Base-by-base conservation (phyloP, 2,329 filamentous ascomycete genomes). In the Fusarium gaditjirri region DNA sequence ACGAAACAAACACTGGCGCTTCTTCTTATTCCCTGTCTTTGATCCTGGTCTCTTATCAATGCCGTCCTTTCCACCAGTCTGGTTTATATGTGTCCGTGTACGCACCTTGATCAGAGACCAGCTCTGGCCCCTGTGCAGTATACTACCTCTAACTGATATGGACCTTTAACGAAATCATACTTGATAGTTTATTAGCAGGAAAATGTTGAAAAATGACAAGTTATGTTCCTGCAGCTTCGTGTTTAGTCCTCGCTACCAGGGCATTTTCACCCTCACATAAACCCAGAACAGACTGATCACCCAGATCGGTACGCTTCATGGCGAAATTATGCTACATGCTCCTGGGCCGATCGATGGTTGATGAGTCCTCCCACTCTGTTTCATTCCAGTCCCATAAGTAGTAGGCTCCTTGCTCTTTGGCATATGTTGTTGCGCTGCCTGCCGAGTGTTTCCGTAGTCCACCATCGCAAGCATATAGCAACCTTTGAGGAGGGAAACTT, bases 1-100 rank as follows among this genome's bases (percentile, higher is more conserved):
- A 76, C 74, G 74, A 76, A 76, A 76, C 75, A 76, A 75, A 57
- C 75, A 74, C 74, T 56, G 66, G 75, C 75, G 75, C 75, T 74
- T 76, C 74, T 64, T 57, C 47, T 27, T 52, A 56, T 66, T 46
- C 68, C 72, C 65, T 65, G 58, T 43, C 46, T 56, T 59, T 54
- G 33, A 75, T 62, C 74, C 71, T 54, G 58, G 71, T 62, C 63
- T 64, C 33, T 71, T 58, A 56, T 53, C 39, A 44, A 49, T 67
- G 64, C 64, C 55, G 56, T 63, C 52, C 55, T 60, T 59, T 61
- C 53, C 63, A 57, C 36, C 42, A 57, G 60, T 44, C 50, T 39
- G 54, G 46, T 47, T 49, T 41, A 58, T 49, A 27, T 57, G 35
- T 52, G 43, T 42, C 47, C 46, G 47, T 68, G 43, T 43, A n/a